Percentiles rank a stretch among this genome's conserved stretches.
These are phyloP conservation scores for Corylus americana DNA, from an alignment of 306 rosid genomes.

Conservation along the genomic window DNA sequence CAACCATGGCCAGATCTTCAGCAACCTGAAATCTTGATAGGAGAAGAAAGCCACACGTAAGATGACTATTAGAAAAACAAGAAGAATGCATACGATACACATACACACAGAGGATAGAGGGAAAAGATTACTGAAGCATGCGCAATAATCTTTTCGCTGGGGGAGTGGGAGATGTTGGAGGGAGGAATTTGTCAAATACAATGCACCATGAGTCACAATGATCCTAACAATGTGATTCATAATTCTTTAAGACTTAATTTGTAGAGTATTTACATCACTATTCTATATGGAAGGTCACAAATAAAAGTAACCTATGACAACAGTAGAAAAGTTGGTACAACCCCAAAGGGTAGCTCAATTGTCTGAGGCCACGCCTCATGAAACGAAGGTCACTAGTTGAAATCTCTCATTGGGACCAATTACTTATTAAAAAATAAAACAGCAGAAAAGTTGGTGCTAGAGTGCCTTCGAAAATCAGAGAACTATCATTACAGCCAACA, in stretches of 20 bases:
- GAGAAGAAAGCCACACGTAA: conserved; percentile 28
- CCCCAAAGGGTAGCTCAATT: no score
- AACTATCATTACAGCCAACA: neutral
- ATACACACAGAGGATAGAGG: neutral
- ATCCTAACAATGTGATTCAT: neutral
- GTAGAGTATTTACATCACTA: neutral
- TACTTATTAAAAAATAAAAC: no score
- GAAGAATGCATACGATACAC: neutral
- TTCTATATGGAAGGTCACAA: neutral
- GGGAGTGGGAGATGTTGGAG: neutral
- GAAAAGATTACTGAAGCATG: neutral
- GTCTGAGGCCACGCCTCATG: no score
- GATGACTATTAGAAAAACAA: conserved; percentile 21
- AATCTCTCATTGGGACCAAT: no score
- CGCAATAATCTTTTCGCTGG: neutral
- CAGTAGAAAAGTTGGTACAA: neutral
- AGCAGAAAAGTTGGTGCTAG: neutral
- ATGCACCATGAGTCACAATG: neutral
- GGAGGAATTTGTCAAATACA: conserved; percentile 1
- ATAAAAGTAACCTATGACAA: neutral
- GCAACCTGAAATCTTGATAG: conserved; percentile 61
- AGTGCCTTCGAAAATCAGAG: neutral
- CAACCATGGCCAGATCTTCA: conserved; percentile 62
- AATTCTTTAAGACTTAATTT: neutral
- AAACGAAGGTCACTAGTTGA: no score